Percentiles rank a stretch among this genome's conserved stretches.
Evolutionary conservation across 2,329 filamentous ascomycete genomes (phyloP).

Genomic region (Colletotrichum godetiae): DNA sequence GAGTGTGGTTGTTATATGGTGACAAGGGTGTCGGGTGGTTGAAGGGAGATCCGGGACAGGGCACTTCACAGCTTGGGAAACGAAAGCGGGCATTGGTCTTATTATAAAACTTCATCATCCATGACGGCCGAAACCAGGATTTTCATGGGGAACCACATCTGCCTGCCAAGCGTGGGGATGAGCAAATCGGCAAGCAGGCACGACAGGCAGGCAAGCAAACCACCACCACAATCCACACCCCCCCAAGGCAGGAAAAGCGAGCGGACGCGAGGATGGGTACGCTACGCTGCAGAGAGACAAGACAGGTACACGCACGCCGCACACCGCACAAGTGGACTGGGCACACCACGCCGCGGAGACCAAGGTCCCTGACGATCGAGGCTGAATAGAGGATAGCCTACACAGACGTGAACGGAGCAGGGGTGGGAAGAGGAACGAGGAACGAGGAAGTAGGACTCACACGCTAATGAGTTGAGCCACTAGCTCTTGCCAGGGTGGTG

Average conservation of each 20-base stretch:
- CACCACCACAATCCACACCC: neutral
- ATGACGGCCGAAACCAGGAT: conserved; percentile 26
- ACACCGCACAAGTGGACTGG: conserved; percentile 13
- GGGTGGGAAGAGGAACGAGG: neutral
- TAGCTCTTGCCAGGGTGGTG: neutral
- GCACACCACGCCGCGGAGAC: conserved; percentile 22
- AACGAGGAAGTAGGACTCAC: neutral
- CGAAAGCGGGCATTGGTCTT: conserved; percentile 32
- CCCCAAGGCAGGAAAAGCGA: neutral
- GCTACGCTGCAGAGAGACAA: conserved; percentile 17
- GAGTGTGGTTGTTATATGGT: conserved; percentile 20
- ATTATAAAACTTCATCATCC: conserved; percentile 32
- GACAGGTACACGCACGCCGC: conserved; percentile 25
- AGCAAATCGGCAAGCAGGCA: conserved; percentile 19
- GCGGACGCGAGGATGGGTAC: neutral
- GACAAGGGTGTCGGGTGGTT: conserved; percentile 24
- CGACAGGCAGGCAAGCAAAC: neutral
- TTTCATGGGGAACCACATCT: conserved; percentile 22
- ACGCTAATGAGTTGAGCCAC: conserved; percentile 11
- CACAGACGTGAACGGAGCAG: conserved; percentile 1
- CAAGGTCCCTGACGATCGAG: conserved; percentile 35
- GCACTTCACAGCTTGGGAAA: conserved; percentile 9
- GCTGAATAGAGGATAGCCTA: conserved; percentile 28
- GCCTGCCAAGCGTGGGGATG: conserved; percentile 33
- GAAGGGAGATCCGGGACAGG: conserved; percentile 14